phyloP scores from a whole-genome alignment of 2,329 filamentous ascomycete genomes.

The Akanthomyces muscarius region DNA sequence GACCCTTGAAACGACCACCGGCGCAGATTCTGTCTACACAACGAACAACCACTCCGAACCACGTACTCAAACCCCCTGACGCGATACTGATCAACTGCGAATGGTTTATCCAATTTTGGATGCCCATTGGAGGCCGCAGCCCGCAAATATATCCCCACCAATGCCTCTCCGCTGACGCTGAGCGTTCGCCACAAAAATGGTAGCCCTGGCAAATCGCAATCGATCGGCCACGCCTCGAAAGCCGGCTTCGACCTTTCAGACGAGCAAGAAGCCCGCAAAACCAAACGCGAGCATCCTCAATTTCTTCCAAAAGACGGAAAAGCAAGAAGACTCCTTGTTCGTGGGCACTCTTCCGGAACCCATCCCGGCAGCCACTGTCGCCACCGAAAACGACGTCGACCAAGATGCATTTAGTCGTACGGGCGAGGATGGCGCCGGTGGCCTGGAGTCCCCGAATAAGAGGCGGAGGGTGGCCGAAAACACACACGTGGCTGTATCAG shows the following conservation, averaged over 20 bases:
- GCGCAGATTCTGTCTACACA: background rate
- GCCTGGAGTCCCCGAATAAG: conserved; percentile 31
- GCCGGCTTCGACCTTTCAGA: conserved; percentile 21
- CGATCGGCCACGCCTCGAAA: conserved; percentile 33
- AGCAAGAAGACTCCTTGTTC: conserved; percentile 57
- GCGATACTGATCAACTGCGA: background rate
- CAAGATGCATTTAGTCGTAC: conserved; percentile 26
- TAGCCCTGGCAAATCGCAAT: conserved; percentile 31
- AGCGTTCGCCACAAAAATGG: conserved; percentile 27
- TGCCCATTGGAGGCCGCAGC: conserved; percentile 2
- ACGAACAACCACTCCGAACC: background rate
- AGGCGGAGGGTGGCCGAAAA: conserved; percentile 29
- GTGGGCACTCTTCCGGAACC: conserved; percentile 29
- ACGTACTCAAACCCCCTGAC: too few relatives aligned
- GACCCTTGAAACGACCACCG: background rate
- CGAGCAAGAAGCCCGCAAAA: conserved; percentile 35
- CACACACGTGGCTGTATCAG: conserved; percentile 19
- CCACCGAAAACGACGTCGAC: conserved; percentile 19
- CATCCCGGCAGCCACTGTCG: conserved; percentile 14
- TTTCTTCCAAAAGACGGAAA: conserved; percentile 69
- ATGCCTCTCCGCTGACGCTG: conserved; percentile 1
- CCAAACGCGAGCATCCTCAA: conserved; percentile 65
- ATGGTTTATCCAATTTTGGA: background rate
- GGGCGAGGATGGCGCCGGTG: conserved; percentile 31
- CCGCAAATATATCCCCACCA: background rate